phyloP scores from a whole-genome alignment of 495 filamentous ascomycete species.

The Aspergillus campestris region DNA sequence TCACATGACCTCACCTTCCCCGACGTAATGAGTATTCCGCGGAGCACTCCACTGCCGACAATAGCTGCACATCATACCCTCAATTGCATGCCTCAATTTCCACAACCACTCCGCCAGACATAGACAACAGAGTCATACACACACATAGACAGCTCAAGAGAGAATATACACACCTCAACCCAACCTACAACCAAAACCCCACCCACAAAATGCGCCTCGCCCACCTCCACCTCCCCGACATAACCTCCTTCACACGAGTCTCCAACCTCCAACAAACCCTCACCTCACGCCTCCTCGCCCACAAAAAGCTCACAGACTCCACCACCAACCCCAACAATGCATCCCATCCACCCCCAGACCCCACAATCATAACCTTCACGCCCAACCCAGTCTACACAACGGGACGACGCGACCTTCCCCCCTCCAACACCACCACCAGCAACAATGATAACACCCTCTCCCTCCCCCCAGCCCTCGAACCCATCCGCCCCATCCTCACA shows the following conservation, averaged over 20 bases:
- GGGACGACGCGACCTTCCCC: slow-evolving; percentile 69
- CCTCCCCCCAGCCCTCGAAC: slow-evolving; percentile 32
- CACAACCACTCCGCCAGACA: background rate
- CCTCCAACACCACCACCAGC: slow-evolving; percentile 35
- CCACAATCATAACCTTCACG: slow-evolving; percentile 75
- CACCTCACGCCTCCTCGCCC: slow-evolving; percentile 35
- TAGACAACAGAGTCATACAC: slow-evolving; percentile 1
- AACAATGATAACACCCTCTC: slow-evolving; percentile 19
- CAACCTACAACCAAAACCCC: background rate
- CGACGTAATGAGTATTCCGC: too few species aligned
- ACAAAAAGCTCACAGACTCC: slow-evolving; percentile 30
- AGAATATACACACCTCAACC: background rate
- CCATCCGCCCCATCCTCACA: slow-evolving; percentile 21
- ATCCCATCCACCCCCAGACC: slow-evolving; percentile 44
- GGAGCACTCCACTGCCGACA: too few species aligned
- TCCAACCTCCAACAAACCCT: slow-evolving; percentile 42
- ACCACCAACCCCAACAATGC: slow-evolving; percentile 3
- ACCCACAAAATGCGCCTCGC: slow-evolving; percentile 40
- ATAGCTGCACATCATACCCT: too few species aligned
- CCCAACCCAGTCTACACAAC: slow-evolving; percentile 83
- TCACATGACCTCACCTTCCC: background rate
- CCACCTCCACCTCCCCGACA: slow-evolving; percentile 60
- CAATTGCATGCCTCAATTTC: background rate
- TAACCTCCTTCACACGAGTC: slow-evolving; percentile 42
- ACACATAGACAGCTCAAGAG: background rate